Base-by-base conservation (phyloP, 805 yeast species). In the Teunomyces lycoperdinae region DNA sequence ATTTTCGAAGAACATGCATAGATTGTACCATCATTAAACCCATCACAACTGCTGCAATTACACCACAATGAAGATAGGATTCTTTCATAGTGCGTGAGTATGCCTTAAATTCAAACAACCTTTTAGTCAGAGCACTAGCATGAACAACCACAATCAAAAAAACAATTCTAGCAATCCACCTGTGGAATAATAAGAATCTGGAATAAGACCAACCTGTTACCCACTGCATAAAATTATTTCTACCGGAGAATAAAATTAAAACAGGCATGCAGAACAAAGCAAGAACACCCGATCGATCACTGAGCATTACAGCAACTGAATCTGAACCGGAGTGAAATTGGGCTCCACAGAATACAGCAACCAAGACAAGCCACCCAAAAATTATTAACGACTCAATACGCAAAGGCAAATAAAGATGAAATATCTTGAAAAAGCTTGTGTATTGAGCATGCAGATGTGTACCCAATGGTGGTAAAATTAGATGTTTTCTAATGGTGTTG, bases 191-290 rank as follows among this genome's bases (percentile, higher is more conserved):
- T 17, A 73, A 64, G 54, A 73, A 74, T 1, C 73, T 63, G 29
- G 71, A 61, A 55, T 62, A 74, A 0, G 81, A 61, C 72, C 87
- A 76, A 2, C 91, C 89, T 1, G 90, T 77, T 3, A 84, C 48
- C 59, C 67, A 68, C 50, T 78, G 76, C 58, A 84, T 61, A 43
- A 84, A 61, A 57, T 83, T 84, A 62, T 84, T 84, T 55, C 88
- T 67, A 36, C 86, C 81, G 2, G 87, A 83, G 58, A 83, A 81
- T 43, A 82, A 62, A 29, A 80, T 67, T 40, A 82, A 52, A 31
- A 80, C 61, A 3, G 88, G 88, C 64, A 64, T 74, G 61, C 55
- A 53, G n/a, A 73, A 70, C 2, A 72, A 60, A 10, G 58, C 63
- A 35, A 80, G 57, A 24, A 81, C 70, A 3, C 81, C 85, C 2